Evolutionary conservation across 805 yeast genomes (phyloP).

Genomic region (Yamadazyma sp.): DNA sequence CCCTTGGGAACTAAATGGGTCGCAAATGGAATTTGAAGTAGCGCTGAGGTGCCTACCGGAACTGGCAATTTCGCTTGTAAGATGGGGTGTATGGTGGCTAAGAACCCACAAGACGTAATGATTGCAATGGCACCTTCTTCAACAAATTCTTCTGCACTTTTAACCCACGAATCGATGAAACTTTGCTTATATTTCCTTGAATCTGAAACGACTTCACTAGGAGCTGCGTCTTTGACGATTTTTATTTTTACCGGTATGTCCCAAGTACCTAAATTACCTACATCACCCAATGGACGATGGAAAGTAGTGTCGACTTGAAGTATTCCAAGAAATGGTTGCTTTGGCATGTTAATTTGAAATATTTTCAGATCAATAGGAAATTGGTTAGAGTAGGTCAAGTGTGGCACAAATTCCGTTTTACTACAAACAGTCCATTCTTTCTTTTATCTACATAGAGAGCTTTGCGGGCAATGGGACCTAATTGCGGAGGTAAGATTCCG

Average conservation of each 20-base stretch:
- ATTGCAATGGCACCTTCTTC: conserved; percentile 32
- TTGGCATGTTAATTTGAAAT: not conserved
- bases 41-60: conserved; percentile 32
- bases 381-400: no score
- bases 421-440: no score
- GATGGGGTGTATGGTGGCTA: conserved; percentile 28
- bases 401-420: no score
- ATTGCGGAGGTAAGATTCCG: no score
- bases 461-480: no score
- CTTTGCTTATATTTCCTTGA: conserved; percentile 20
- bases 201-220: conserved; percentile 8
- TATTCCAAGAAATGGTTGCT: conserved; percentile 10
- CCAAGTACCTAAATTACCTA: conserved; percentile 11
- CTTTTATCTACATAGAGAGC: no score
- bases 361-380: no score
- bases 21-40: conserved; percentile 29
- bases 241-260: conserved; percentile 12
- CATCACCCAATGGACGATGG: conserved; percentile 16
- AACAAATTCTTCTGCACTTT: conserved; percentile 23
- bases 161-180: conserved; percentile 24
- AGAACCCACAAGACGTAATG: conserved; percentile 36
- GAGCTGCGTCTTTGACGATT: conserved; percentile 6
- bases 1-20: conserved; percentile 17
- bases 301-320: conserved; percentile 10
- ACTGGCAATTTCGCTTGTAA: conserved; percentile 21